These are phyloP conservation scores for Fabrea salina DNA, from an alignment of 169 alveolate species.

Conservation along the genomic window DNA sequence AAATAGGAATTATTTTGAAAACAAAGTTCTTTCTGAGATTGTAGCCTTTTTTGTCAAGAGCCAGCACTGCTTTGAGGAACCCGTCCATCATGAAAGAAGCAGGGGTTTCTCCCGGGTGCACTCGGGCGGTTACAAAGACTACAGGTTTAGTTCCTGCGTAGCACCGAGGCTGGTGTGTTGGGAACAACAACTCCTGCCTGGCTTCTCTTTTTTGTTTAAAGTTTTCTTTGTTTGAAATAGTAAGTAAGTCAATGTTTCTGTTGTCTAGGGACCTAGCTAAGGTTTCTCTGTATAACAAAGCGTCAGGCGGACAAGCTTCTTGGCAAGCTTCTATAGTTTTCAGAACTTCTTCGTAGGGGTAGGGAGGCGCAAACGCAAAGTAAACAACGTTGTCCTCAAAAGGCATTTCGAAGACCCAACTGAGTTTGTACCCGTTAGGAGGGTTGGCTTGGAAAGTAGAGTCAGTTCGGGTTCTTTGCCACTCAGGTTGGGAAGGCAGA, in stretches of 20 bases:
- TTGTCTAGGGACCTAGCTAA: constrained; percentile 42
- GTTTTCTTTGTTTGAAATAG: constrained; percentile 44
- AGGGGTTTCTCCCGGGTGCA: constrained; percentile 77
- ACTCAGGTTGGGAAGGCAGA: constrained; percentile 26
- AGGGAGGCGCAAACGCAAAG: constrained; percentile 55
- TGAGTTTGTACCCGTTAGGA: constrained; percentile 18
- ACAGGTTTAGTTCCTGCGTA: constrained; percentile 4
- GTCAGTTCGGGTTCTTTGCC: constrained; percentile 26
- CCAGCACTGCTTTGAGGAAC: constrained; percentile 38
- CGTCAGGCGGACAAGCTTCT: constrained; percentile 20
- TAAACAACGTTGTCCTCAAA: constrained; percentile 25
- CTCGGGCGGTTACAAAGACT: constrained; percentile 55
- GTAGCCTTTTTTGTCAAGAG: constrained; percentile 46
- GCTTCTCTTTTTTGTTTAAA: constrained; percentile 43
- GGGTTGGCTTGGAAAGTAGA: background rate
- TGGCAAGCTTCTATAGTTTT: background rate
- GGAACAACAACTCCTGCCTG: constrained; percentile 33
- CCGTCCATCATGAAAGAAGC: constrained; percentile 58
- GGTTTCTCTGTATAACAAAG: constrained; percentile 39
- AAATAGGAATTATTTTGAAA: constrained; percentile 76
- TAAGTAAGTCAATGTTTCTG: constrained; percentile 54
- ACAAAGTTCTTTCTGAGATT: constrained; percentile 66
- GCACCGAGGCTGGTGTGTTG: constrained; percentile 12
- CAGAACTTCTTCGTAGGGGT: constrained; percentile 30
- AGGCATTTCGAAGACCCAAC: constrained; percentile 17